Percentiles rank a stretch among this genome's conserved stretches.
phyloP scores from a whole-genome alignment of 2,329 filamentous ascomycete genomes.

The Emericellopsis atlantica region DNA sequence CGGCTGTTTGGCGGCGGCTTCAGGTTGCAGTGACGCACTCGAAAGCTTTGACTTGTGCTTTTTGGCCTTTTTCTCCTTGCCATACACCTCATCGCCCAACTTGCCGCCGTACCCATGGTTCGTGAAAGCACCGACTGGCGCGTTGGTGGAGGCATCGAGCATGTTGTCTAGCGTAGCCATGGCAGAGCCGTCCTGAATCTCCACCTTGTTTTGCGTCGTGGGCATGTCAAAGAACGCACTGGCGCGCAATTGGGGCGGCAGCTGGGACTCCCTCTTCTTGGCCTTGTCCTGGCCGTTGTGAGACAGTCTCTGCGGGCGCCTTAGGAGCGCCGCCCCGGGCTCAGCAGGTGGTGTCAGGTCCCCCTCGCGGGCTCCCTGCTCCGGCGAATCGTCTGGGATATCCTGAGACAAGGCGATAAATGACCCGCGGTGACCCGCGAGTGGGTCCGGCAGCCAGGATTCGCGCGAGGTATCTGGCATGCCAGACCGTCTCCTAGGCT shows the following conservation, averaged over 20 bases:
- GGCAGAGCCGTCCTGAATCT: conserved; percentile 66
- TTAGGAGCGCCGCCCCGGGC: conserved; percentile 5
- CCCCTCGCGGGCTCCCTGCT: conserved; percentile 1
- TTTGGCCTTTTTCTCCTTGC: conserved; percentile 39
- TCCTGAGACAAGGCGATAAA: conserved; percentile 17
- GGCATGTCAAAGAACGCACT: conserved; percentile 79
- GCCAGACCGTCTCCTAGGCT: conserved; percentile 9
- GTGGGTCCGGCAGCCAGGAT: conserved; percentile 33
- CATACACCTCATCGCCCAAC: conserved; percentile 65
- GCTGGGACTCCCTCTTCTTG: conserved; percentile 20
- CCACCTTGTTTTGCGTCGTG: conserved; percentile 31
- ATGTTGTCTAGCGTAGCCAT: conserved; percentile 85
- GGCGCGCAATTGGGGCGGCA: conserved; percentile 81
- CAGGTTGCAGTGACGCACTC: conserved; percentile 10
- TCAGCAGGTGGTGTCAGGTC: neutral
- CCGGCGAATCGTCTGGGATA: conserved; percentile 7
- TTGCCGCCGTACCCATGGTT: conserved; percentile 75
- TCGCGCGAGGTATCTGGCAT: conserved; percentile 10
- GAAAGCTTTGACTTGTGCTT: conserved; percentile 28
- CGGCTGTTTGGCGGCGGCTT: conserved; percentile 11
- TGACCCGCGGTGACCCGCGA: conserved; percentile 22
- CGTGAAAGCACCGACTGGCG: conserved; percentile 83
- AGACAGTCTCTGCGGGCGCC: conserved; percentile 20
- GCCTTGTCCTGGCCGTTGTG: conserved; percentile 16
- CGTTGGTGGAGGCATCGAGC: conserved; percentile 74